Evolutionary conservation across 441 rosid species (phyloP), one percentile per base, ranked within the genome.

Genomic region (Raphanus hybrid): DNA sequence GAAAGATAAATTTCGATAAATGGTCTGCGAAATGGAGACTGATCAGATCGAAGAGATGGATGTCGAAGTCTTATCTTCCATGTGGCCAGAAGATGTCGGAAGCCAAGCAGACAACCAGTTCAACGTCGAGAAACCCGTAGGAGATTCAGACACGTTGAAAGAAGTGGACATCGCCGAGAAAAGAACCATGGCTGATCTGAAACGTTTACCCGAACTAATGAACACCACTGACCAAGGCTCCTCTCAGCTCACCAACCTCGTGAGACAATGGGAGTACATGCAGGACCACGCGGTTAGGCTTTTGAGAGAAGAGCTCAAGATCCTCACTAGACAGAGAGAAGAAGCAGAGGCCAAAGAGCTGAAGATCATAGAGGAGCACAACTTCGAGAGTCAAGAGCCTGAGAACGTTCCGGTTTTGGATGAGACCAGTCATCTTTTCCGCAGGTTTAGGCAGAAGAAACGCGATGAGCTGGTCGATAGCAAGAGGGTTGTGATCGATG

Each of bases 21-120:
- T 87, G 88, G 86, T 82, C 75, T 71, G 87, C 10, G 83, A 86
- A 37, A 89, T 87, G 90, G 97, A 88, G 83, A 71, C 78, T 27
- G 87, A 88, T 82, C 90, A 84, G 37, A 78, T 81, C 8, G 97
- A 92, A 14, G 98, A 92, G 32, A 91, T 91, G 97, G 98, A 95
- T 5, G 78, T 87, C 16, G 98, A 95, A 87, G 90, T 76, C 73
- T 87, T 93, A 18, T 82, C 90, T 73, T 95, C 99, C 1, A 93
- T 95, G 99, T 92, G 99, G 99, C 99, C 99, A 2, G 99, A 93
- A 69, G 95, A 90, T 69, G 89, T 95, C 6, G 94, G 85, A 20
- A 78, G 84, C 18, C 91, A 91, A 80, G 79, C 75, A 1, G 91
- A 88, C 65, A 92, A 91, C 80, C 99, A 92, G 26, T 95, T 91